Base-by-base conservation (phyloP, 83 land plant genomes). In the Picea mariana region DNA sequence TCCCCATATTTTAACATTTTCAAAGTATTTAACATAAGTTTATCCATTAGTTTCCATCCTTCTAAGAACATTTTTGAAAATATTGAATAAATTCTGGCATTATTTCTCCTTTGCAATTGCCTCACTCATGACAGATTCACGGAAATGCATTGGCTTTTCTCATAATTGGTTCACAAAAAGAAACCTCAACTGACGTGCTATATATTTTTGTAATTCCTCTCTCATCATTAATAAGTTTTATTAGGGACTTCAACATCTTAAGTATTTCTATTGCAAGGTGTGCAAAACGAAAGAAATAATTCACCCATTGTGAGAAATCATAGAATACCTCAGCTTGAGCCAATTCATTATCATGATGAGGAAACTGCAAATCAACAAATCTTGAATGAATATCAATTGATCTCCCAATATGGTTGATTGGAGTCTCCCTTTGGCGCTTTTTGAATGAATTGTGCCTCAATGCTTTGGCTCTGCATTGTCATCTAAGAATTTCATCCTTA, bases 231-330 rank as follows among this genome's bases (percentile, higher is more conserved):
- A 79, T 47, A 88, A 86, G 78, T 88, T 88, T 77, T 88, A n/a
- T 88, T 66, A 88, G 63, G 1, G 90, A 88, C 84, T 88, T 88
- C 42, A 86, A 88, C 90, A 88, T 88, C 78, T 88, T 88, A 26
- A 88, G 67, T 76, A 86, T 88, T 62, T 88, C 88, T 1, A 88
- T 86, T 18, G 90, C 83, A 61, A 88, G 83, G 81, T 88, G 90
- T 16, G 86, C 90, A 67, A 83, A 83, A 81, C 86, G 90, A 60
- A 83, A 69, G 60, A 88, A 88, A 40, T 86, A 88, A 68, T 86
- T 83, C 49, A 88, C 90, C 90, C 88, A 88, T 86, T 88, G 90
- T 79, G 52, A n/a, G 67, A 63, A 85, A n/a, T n/a, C n/a, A n/a
- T n/a, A n/a, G n/a, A n/a, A n/a, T n/a, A n/a, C n/a, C n/a, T n/a